phyloP scores from a whole-genome alignment of 352 stramenopile genomes.

The Phytophthora hibernalis region DNA sequence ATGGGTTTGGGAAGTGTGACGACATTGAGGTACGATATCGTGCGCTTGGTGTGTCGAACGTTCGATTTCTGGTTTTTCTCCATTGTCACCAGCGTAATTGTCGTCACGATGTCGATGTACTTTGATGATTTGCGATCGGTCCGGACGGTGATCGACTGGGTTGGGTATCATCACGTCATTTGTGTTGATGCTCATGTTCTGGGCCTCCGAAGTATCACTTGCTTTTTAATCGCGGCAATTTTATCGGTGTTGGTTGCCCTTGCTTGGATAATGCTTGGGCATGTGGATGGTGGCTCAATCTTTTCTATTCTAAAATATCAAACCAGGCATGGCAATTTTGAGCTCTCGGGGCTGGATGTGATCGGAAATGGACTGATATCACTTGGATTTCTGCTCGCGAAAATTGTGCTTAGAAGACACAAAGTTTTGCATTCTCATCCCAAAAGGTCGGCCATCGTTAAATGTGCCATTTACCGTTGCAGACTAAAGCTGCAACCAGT shows the following conservation, averaged over 20 bases:
- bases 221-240: conserved; percentile 7
- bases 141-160: conserved; percentile 36
- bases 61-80: conserved; percentile 60
- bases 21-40: conserved; percentile 47
- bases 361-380: conserved; percentile 38
- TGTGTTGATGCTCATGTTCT: conserved; percentile 42
- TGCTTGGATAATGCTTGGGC: conserved; percentile 24
- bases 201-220: conserved; percentile 27
- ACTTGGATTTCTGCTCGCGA: conserved; percentile 33
- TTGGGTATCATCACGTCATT: conserved; percentile 43
- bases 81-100: conserved; percentile 32
- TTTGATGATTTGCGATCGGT: conserved; percentile 38
- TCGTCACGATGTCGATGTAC: conserved; percentile 33
- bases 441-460: conserved; percentile 14
- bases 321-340: conserved; percentile 17
- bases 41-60: conserved; percentile 35
- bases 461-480: conserved; percentile 38
- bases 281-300: conserved; percentile 20
- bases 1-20: conserved; percentile 38
- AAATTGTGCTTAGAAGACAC: conserved; percentile 37
- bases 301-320: conserved; percentile 33
- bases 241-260: conserved; percentile 17
- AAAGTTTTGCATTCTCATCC: conserved; percentile 7
- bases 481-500: conserved; percentile 20
- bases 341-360: conserved; percentile 28